phyloP scores from a whole-genome alignment of 1,284 basidiomycete species.

The Singerocomus inundabilis region DNA sequence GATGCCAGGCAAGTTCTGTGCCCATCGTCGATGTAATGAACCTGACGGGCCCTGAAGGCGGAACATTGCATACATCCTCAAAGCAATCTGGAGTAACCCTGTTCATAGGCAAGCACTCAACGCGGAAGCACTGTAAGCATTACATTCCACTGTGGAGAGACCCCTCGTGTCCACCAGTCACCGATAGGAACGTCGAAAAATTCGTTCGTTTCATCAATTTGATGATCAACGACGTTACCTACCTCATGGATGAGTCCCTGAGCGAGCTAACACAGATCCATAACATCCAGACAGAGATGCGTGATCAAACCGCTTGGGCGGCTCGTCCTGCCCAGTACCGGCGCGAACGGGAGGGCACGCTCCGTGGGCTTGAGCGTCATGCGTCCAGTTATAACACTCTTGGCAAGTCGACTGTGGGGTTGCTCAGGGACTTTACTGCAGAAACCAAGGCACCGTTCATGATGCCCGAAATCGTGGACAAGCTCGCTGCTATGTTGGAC shows the following conservation, averaged over 20 bases:
- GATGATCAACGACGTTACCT: conserved; percentile 99
- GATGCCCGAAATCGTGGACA: conserved; percentile 94
- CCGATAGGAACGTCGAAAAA: conserved; percentile 75
- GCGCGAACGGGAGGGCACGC: conserved; percentile 79
- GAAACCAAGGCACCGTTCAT: conserved; percentile 93
- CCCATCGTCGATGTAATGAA: neutral
- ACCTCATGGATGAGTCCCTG: conserved; percentile 95
- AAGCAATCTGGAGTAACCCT: conserved; percentile 87
- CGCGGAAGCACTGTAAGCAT: conserved; percentile 67
- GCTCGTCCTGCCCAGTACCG: conserved; percentile 68
- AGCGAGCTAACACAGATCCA: conserved; percentile 88
- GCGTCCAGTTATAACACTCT: conserved; percentile 86
- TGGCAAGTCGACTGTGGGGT: conserved; percentile 83
- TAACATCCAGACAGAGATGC: conserved; percentile 84
- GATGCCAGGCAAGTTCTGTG: conserved; percentile 50
- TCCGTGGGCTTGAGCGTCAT: conserved; percentile 79
- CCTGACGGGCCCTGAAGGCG: conserved; percentile 49
- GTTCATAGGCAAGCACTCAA: conserved; percentile 83
- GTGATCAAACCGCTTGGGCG: conserved; percentile 68
- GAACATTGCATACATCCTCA: conserved; percentile 83
- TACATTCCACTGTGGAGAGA: neutral
- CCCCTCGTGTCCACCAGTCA: conserved; percentile 4
- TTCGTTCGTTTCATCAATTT: conserved; percentile 96
- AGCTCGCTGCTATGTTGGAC: conserved; percentile 95
- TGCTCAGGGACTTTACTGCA: conserved; percentile 90